phyloP scores from a whole-genome alignment of 176 grass and related monocot species.

The Paspalum notatum region DNA sequence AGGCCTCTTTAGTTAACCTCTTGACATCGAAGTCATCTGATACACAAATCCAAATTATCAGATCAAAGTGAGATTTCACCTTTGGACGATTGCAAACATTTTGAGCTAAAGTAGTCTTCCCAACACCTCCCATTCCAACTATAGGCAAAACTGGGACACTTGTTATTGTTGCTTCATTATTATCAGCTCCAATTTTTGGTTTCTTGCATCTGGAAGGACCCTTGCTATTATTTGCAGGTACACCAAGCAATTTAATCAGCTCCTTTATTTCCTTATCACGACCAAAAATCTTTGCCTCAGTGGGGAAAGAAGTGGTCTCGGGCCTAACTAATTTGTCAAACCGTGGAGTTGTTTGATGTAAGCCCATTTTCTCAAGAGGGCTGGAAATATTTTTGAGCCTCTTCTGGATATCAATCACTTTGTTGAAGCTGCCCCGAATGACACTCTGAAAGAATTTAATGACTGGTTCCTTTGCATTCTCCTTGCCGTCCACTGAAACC shows the following conservation, averaged over 20 bases:
- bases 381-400: neutral
- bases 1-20: neutral
- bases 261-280: neutral
- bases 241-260: neutral
- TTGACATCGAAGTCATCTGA: conserved; percentile 41
- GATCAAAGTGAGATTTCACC: conserved; percentile 22
- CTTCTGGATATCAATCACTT: neutral
- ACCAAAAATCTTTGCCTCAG: neutral
- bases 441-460: neutral
- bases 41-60: conserved; percentile 49
- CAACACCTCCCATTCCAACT: conserved; percentile 41
- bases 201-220: neutral
- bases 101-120: conserved; percentile 37
- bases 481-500: neutral
- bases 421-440: neutral
- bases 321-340: conserved; percentile 14
- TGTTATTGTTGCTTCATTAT: conserved; percentile 2
- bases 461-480: neutral
- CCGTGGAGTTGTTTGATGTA: neutral
- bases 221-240: neutral
- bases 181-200: neutral
- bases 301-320: neutral
- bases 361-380: neutral
- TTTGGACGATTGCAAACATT: conserved; percentile 14
- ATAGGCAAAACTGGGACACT: conserved; percentile 28